Conservation (phyloP, 2,329 filamentous ascomycete genomes). For the Aspergillus phoenicis region DNA sequence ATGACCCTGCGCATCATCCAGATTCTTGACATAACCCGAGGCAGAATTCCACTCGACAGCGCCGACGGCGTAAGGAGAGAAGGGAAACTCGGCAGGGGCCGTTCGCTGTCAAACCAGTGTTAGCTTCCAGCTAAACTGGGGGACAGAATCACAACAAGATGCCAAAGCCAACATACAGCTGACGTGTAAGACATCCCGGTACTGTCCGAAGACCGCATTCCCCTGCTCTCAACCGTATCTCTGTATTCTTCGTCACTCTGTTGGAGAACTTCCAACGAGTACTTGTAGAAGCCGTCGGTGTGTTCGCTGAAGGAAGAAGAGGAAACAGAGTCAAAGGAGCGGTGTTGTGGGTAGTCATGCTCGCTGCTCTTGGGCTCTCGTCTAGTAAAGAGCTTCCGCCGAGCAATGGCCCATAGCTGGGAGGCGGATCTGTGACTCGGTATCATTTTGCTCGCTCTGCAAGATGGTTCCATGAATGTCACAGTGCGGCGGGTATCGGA, state of each 20-base stretch:
- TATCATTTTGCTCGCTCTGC: conserved; percentile 9
- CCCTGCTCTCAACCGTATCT: background rate
- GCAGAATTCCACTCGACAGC: conserved; percentile 34
- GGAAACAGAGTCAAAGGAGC: background rate
- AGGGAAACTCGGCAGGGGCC: conserved; percentile 21
- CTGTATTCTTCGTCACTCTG: conserved; percentile 9
- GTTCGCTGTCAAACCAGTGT: background rate
- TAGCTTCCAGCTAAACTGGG: background rate
- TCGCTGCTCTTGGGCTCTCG: conserved; percentile 11
- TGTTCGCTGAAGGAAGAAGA: conserved; percentile 18
- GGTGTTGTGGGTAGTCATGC: background rate
- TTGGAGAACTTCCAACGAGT: conserved; percentile 24
- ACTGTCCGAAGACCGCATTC: conserved; percentile 18
- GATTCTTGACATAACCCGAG: conserved; percentile 12
- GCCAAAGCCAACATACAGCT: conserved; percentile 20
- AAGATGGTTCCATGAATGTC: background rate
- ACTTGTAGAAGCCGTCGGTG: conserved; percentile 27
- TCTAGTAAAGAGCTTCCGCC: conserved; percentile 22
- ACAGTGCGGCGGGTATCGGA: background rate
- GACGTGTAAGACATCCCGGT: conserved; percentile 24
- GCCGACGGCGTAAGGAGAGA: conserved; percentile 35
- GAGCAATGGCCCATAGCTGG: conserved; percentile 20
- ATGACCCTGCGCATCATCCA: conserved; percentile 24
- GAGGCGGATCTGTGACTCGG: conserved; percentile 18
- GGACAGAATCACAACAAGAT: background rate